Conservation (phyloP, 768 basidiomycete genomes). For the Rhodotorula graminis region DNA sequence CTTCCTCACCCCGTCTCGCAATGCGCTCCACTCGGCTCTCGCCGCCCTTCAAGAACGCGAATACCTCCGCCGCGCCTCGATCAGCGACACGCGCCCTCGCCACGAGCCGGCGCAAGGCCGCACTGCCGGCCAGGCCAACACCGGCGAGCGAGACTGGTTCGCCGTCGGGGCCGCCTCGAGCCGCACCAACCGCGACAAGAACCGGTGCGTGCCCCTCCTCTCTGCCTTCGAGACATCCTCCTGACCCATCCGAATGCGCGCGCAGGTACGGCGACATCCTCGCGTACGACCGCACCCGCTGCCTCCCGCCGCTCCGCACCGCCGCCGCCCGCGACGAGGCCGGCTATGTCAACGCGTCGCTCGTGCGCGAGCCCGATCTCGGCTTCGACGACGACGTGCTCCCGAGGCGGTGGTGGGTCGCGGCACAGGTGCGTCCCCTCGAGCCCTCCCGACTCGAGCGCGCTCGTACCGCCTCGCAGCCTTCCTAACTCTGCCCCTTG, state of each 20-base stretch:
- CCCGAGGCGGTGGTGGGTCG: conserved; percentile 69
- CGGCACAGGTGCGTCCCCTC: conserved; percentile 55
- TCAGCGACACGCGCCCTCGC: too few relatives aligned
- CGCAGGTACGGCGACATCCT: conserved; percentile 62
- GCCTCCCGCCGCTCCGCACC: conserved; percentile 51
- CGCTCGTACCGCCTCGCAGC: too few relatives aligned
- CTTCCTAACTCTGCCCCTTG: not conserved
- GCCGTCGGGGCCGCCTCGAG: not conserved
- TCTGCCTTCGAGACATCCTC: too few relatives aligned
- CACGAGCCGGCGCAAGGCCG: too few relatives aligned
- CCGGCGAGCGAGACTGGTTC: not conserved
- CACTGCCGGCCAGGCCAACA: not conserved
- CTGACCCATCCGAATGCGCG: too few relatives aligned
- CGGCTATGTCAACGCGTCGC: conserved; percentile 73
- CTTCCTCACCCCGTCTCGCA: not conserved
- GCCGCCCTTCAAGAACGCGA: conserved; percentile 1
- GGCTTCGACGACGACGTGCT: not conserved
- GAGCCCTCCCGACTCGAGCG: not conserved
- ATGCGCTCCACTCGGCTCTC: not conserved
- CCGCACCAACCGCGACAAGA: conserved; percentile 4
- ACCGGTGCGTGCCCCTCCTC: conserved; percentile 2
- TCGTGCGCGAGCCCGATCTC: conserved; percentile 71
- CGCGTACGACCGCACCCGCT: conserved; percentile 77
- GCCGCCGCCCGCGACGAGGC: not conserved
- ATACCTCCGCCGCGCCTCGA: not conserved